Evolutionary conservation across 345 rosid species (phyloP), one percentile per base, ranked within the genome.

Genomic region (Litchi chinensis): DNA sequence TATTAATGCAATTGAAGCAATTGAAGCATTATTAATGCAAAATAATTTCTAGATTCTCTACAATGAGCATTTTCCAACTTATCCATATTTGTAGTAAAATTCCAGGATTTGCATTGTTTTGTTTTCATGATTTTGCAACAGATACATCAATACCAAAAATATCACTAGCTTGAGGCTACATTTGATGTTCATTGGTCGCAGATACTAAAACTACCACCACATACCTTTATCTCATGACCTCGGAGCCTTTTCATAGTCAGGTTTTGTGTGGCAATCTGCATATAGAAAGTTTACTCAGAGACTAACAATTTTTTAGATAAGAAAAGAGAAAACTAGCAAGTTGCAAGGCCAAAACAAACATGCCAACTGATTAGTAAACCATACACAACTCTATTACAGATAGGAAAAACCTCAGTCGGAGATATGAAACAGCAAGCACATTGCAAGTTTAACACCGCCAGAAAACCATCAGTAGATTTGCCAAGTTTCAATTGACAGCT

Each of bases 181-280:
- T 50, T 15, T 19, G 56, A 39, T 13, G 60, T 46, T 52, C 48
- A 39, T 66, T 60, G 8, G n/a, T 41, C 70, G 66, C 22, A 65
- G 60, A 13, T 12, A 16, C 12, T 37, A 64, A n/a, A 28, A 37
- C 32, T 37, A 24, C 10, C 5, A 28, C 22, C 6, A 44, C 41
- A 64, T 88, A 95, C 99, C 99, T 88, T 92, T 84, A 95, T 93
- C 81, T 93, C 99, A 81, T 91, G 78, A 60, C 98, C 99, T 76
- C 84, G 89, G 56, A 95, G 90, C 76, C 95, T 94, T 83, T 91
- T 93, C 94, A 93, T 91, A 44, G 87, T 93, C 83, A 95, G 87
- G 83, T 95, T 92, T 80, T 93, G 98, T 15, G 87, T 83, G 77
- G 85, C 77, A 84, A 95, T 89, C 99, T 95, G 92, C 91, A 81